These are phyloP conservation scores for Cryoendolithus antarcticus DNA, from an alignment of 2,329 filamentous ascomycete genomes.

Conservation along the genomic window DNA sequence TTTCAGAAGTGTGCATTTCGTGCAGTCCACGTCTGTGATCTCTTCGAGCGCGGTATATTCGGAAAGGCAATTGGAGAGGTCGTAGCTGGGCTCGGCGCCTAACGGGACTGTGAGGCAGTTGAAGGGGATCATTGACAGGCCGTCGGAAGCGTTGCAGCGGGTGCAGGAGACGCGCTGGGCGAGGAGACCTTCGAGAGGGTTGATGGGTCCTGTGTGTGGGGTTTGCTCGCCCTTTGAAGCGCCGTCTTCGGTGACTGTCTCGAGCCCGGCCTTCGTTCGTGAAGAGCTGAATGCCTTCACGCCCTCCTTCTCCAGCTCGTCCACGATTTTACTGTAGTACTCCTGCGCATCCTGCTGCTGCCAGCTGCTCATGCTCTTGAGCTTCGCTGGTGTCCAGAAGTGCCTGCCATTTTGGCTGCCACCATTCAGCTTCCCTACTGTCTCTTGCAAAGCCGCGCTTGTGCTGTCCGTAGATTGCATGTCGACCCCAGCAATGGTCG, in stretches of 20 bases:
- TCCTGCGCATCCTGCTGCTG: constrained; percentile 97
- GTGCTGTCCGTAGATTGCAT: constrained; percentile 10
- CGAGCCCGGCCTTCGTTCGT: constrained; percentile 15
- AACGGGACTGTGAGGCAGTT: constrained; percentile 84
- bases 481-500: not conserved
- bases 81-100: constrained; percentile 51
- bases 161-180: constrained; percentile 85
- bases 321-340: constrained; percentile 72
- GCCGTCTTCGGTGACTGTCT: constrained; percentile 10
- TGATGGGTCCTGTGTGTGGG: constrained; percentile 24
- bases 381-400: constrained; percentile 66
- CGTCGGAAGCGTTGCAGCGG: constrained; percentile 74
- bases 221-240: constrained; percentile 25
- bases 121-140: constrained; percentile 81
- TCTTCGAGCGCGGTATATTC: constrained; percentile 73
- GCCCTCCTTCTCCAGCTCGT: constrained; percentile 47
- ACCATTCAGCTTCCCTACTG: constrained; percentile 60
- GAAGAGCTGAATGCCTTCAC: constrained; percentile 20
- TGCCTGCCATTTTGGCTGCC: constrained; percentile 58
- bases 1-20: constrained; percentile 69
- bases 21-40: constrained; percentile 83
- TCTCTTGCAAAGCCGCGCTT: constrained; percentile 43
- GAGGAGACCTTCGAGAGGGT: constrained; percentile 75
- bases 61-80: constrained; percentile 67
- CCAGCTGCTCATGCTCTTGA: constrained; percentile 91